phyloP scores from a whole-genome alignment of 768 basidiomycete genomes.

The Dentipellis fragilis region DNA sequence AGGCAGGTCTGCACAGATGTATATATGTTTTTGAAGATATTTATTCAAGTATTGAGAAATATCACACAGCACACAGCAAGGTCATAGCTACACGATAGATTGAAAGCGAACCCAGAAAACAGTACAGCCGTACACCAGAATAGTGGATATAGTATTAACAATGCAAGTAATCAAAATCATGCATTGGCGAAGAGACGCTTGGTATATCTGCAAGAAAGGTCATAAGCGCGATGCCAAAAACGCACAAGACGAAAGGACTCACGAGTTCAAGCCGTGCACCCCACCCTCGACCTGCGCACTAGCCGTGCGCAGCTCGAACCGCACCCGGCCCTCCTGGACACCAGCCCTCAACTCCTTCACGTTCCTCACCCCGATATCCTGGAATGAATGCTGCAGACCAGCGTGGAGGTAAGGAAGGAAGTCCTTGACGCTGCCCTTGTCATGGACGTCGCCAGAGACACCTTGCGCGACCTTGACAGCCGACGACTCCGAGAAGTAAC shows the following conservation, averaged over 20 bases:
- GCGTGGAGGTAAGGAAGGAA: conserved; percentile 82
- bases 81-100: too few species aligned
- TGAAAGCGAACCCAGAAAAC: too few species aligned
- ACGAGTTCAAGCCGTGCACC: conserved; percentile 93
- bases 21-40: too few species aligned
- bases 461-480: conserved; percentile 95
- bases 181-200: conserved; percentile 38
- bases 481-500: conserved; percentile 91
- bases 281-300: conserved; percentile 95
- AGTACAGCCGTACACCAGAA: background rate
- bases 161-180: background rate
- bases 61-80: too few species aligned
- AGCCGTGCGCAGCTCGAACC: conserved; percentile 90
- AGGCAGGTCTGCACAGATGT: too few species aligned
- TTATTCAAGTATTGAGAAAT: too few species aligned
- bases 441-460: conserved; percentile 93
- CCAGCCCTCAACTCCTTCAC: conserved; percentile 57
- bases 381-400: conserved; percentile 87
- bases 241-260: conserved; percentile 27
- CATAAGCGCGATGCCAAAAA: background rate
- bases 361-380: conserved; percentile 79
- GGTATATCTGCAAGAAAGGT: conserved; percentile 33
- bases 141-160: background rate
- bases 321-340: conserved; percentile 54
- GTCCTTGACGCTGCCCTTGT: conserved; percentile 90